These are phyloP conservation scores for Sclerospora graminicola DNA, from an alignment of 352 stramenopile species.

Conservation along the genomic window DNA sequence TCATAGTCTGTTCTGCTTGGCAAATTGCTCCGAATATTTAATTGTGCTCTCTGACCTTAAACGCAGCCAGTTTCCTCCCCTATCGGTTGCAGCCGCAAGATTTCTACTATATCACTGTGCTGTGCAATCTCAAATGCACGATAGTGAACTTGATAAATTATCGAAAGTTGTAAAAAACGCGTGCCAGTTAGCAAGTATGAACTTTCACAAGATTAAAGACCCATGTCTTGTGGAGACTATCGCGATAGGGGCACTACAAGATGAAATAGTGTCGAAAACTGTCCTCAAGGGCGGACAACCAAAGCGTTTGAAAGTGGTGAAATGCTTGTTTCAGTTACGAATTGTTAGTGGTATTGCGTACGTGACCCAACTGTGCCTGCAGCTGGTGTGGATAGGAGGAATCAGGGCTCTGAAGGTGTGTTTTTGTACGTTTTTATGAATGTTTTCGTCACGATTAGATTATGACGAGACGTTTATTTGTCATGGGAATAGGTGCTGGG, in stretches of 20 bases:
- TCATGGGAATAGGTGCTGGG: slow-evolving; percentile 13
- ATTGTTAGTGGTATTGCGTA: no score
- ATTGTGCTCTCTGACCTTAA: slow-evolving; percentile 18
- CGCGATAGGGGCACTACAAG: no score
- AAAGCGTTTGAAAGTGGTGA: no score
- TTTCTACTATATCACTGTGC: slow-evolving; percentile 37
- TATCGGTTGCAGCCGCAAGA: slow-evolving; percentile 19
- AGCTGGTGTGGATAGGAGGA: no score
- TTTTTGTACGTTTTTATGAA: not conserved
- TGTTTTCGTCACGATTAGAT: not conserved
- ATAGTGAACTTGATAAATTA: slow-evolving; percentile 24
- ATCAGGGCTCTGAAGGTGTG: slow-evolving; percentile 33
- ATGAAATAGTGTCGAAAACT: slow-evolving; percentile 7
- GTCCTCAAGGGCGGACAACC: no score
- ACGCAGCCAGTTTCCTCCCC: slow-evolving; percentile 17
- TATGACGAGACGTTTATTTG: not conserved
- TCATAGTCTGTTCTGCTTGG: no score
- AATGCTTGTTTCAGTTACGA: no score
- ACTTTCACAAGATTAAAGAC: slow-evolving; percentile 12
- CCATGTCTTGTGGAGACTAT: not conserved
- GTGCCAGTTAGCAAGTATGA: slow-evolving; percentile 18
- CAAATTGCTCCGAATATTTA: slow-evolving; percentile 33
- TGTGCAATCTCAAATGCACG: slow-evolving; percentile 19
- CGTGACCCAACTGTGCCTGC: slow-evolving; percentile 23
- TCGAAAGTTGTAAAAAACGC: slow-evolving; percentile 20